Evolutionary conservation across 306 rosid species (phyloP).

Genomic region (Medicago arabica): DNA sequence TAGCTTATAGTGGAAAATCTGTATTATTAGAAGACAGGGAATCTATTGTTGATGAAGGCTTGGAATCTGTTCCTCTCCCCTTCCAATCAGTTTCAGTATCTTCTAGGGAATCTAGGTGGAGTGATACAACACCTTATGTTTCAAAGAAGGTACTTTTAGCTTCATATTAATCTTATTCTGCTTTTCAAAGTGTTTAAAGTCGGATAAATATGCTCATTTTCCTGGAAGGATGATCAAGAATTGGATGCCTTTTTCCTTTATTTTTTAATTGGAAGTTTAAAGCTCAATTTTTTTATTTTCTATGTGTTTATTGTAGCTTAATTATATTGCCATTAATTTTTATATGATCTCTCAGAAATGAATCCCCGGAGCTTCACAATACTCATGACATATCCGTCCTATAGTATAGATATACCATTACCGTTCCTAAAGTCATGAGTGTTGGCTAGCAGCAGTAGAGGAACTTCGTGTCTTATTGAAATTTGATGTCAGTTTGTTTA

Average conservation of each 20-base stretch:
- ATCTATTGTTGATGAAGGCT: conserved; percentile 58
- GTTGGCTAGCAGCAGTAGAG: conserved; percentile 5
- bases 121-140: conserved; percentile 78
- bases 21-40: conserved; percentile 56
- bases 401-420: conserved; percentile 6
- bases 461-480: conserved; percentile 13
- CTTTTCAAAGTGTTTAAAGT: conserved; percentile 20
- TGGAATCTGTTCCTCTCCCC: conserved; percentile 59
- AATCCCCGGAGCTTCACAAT: not conserved
- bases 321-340: conserved; percentile 2
- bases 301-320: conserved; percentile 6
- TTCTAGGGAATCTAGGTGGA: conserved; percentile 72
- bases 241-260: not conserved
- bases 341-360: not conserved
- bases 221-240: conserved; percentile 11
- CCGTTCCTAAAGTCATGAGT: not conserved
- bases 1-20: conserved; percentile 62
- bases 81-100: conserved; percentile 61
- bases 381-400: conserved; percentile 25
- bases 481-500: conserved; percentile 7
- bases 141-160: conserved; percentile 79
- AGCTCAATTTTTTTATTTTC: not conserved
- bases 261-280: conserved; percentile 21
- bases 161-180: conserved; percentile 30
- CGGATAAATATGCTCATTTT: conserved; percentile 28